Conservation (phyloP, 768 basidiomycete species). For the Amanita exitialis region DNA sequence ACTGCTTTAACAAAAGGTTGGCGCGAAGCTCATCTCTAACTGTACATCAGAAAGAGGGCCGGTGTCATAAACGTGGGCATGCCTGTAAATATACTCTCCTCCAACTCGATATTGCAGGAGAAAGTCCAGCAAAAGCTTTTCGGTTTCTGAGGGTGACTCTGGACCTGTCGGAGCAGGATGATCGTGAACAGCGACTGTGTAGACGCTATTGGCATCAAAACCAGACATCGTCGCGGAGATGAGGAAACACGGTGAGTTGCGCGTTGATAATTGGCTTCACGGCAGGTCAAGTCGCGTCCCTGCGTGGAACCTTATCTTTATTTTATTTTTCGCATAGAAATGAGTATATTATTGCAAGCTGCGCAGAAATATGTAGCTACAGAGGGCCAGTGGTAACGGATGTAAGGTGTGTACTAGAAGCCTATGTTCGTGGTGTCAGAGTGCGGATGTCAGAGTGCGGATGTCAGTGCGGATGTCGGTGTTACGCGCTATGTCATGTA, state of each 20-base stretch:
- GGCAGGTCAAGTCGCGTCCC: constrained; percentile 22
- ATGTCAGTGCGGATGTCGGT: too few species aligned
- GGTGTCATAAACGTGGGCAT: constrained; percentile 10
- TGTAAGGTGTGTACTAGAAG: too few species aligned
- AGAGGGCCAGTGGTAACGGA: too few species aligned
- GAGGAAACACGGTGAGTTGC: constrained; percentile 6
- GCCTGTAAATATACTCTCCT: constrained; percentile 90
- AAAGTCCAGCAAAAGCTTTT: constrained; percentile 77
- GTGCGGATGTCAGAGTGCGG: too few species aligned
- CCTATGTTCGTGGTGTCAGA: too few species aligned
- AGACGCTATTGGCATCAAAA: constrained; percentile 76
- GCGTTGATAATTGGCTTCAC: constrained; percentile 21
- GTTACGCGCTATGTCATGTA: too few species aligned
- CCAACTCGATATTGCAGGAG: constrained; percentile 81
- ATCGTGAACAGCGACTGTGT: constrained; percentile 73
- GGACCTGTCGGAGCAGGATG: constrained; percentile 41
- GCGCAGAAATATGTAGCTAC: too few species aligned
- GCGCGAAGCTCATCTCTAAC: constrained; percentile 80
- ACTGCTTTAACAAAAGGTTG: constrained; percentile 82
- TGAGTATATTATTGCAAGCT: too few species aligned
- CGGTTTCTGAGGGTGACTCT: constrained; percentile 73
- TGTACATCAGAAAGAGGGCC: constrained; percentile 11
- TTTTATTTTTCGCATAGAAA: too few species aligned
- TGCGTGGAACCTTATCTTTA: constrained; percentile 9
- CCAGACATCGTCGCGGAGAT: constrained; percentile 56